Percentiles rank a stretch among this genome's conserved stretches.
Conservation (phyloP, 768 basidiomycete genomes). For the Mycena vitilis region DNA sequence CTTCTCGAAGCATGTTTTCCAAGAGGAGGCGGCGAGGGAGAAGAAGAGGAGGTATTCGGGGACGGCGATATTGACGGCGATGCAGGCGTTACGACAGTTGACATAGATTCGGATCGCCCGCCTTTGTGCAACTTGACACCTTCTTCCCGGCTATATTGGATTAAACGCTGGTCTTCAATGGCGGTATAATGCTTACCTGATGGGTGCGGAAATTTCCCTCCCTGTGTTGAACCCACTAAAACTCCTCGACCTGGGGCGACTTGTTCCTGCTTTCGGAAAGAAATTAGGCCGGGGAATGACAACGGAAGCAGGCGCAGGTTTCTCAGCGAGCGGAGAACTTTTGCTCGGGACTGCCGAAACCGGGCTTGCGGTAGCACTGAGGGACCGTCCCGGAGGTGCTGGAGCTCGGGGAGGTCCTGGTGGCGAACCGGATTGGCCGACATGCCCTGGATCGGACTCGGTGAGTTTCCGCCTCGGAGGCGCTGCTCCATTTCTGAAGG, state of each 20-base stretch:
- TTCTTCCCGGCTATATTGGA: slow-evolving; percentile 43
- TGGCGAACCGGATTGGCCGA: slow-evolving; percentile 19
- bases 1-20: slow-evolving; percentile 37
- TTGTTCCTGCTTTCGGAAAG: slow-evolving; percentile 62
- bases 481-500: slow-evolving; percentile 32
- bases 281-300: slow-evolving; percentile 72
- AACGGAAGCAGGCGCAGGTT: slow-evolving; percentile 29
- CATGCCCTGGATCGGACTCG: slow-evolving; percentile 14
- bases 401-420: slow-evolving; percentile 9
- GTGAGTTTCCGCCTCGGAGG: slow-evolving; percentile 18
- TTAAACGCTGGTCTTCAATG: neutral
- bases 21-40: slow-evolving; percentile 28
- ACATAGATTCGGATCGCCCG: slow-evolving; percentile 39
- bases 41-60: slow-evolving; percentile 28
- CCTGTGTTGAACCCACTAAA: slow-evolving; percentile 77
- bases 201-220: slow-evolving; percentile 43
- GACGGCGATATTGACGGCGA: slow-evolving; percentile 25
- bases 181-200: slow-evolving; percentile 43
- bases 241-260: slow-evolving; percentile 77
- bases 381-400: slow-evolving; percentile 16
- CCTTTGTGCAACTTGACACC: slow-evolving; percentile 42
- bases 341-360: slow-evolving; percentile 15
- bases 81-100: slow-evolving; percentile 32
- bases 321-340: slow-evolving; percentile 32
- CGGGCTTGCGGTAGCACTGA: slow-evolving; percentile 13